phyloP scores from a whole-genome alignment of 179 eudicot species.

The Silene noctiflora region DNA sequence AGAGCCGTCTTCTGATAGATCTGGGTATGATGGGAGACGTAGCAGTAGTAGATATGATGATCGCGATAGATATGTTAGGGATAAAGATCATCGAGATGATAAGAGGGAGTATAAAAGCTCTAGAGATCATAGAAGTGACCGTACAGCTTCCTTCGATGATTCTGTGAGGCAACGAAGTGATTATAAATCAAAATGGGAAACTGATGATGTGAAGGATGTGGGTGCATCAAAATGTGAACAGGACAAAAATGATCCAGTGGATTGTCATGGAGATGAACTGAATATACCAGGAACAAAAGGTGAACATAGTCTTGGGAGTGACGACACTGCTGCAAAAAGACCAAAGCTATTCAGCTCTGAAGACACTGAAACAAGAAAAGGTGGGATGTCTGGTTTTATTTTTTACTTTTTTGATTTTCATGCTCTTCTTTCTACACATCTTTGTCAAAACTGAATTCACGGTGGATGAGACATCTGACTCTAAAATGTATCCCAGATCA shows the following conservation, averaged over 20 bases:
- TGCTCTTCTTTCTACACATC: slow-evolving; percentile 17
- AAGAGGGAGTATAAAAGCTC: slow-evolving; percentile 49
- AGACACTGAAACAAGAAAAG: slow-evolving; percentile 33
- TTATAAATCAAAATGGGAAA: slow-evolving; percentile 38
- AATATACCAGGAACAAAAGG: slow-evolving; percentile 33
- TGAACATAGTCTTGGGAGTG: slow-evolving; percentile 33
- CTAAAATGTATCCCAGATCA: slow-evolving; percentile 45
- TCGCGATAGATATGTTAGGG: slow-evolving; percentile 45
- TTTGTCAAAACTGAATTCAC: slow-evolving; percentile 15
- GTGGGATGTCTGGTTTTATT: slow-evolving; percentile 27
- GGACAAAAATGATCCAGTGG: slow-evolving; percentile 39
- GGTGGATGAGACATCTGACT: slow-evolving; percentile 45
- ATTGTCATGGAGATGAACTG: slow-evolving; percentile 32
- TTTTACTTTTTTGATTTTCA: slow-evolving; percentile 8
- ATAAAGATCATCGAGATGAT: slow-evolving; percentile 51
- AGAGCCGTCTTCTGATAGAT: slow-evolving; percentile 31
- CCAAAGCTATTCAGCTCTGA: slow-evolving; percentile 40
- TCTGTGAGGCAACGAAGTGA: slow-evolving; percentile 36
- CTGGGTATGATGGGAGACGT: slow-evolving; percentile 45
- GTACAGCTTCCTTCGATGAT: slow-evolving; percentile 37
- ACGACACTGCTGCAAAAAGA: slow-evolving; percentile 50
- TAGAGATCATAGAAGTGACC: slow-evolving; percentile 45
- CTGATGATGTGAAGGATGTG: slow-evolving; percentile 36
- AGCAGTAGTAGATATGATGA: slow-evolving; percentile 40
- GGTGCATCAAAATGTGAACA: slow-evolving; percentile 33